phyloP scores from a whole-genome alignment of 805 yeast species.

The Saccharomyces mikatae region DNA sequence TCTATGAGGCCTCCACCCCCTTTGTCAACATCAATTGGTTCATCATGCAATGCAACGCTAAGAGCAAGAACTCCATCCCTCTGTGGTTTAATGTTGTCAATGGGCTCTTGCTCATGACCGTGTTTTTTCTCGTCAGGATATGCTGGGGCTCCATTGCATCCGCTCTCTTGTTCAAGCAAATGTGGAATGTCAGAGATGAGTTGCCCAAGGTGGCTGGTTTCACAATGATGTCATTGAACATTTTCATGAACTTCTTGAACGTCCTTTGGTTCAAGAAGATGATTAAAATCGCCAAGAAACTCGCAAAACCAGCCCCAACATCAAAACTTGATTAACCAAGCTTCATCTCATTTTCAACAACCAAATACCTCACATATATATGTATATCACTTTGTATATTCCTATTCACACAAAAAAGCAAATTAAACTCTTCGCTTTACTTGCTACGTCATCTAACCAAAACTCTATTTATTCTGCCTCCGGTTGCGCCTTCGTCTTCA shows the following conservation, averaged over 20 bases:
- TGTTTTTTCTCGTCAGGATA: conserved; percentile 73
- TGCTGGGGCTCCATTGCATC: conserved; percentile 84
- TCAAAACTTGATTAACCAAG: too few relatives aligned
- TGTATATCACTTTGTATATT: neutral
- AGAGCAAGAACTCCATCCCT: conserved; percentile 27
- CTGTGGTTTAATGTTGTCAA: conserved; percentile 49
- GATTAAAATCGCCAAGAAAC: conserved; percentile 63
- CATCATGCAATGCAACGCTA: conserved; percentile 42
- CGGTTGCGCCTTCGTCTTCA: neutral
- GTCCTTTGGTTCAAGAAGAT: conserved; percentile 83
- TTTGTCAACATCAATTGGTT: conserved; percentile 94
- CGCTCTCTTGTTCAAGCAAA: conserved; percentile 38
- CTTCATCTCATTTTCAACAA: neutral
- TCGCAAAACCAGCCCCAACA: conserved; percentile 17
- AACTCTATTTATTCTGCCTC: neutral
- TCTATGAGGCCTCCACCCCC: conserved; percentile 87
- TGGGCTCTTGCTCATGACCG: conserved; percentile 58
- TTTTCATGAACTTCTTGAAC: conserved; percentile 60
- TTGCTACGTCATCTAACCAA: neutral
- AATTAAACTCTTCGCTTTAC: neutral
- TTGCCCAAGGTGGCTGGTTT: conserved; percentile 42
- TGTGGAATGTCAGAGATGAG: conserved; percentile 37
- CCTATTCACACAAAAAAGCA: neutral
- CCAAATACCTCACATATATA: neutral
- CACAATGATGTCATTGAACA: conserved; percentile 48